Base-by-base conservation (phyloP, 768 basidiomycete species). In the Amanita jacksonii region DNA sequence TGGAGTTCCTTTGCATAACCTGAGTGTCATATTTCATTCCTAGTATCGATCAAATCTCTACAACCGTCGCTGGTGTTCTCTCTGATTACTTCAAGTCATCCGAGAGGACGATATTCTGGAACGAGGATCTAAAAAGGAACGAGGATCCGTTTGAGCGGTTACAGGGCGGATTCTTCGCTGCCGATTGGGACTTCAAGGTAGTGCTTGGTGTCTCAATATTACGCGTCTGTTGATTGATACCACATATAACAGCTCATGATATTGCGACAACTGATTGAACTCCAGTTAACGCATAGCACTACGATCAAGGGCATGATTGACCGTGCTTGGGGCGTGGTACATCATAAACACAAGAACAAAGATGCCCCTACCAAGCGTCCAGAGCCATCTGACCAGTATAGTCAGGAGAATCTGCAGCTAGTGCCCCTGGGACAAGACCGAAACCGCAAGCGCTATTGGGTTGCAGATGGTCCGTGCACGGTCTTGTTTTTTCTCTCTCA, bases 181-280 rank as follows among this genome's bases (percentile, higher is more conserved):
- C 83, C n/a, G 68, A 74, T 53, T 91, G 88, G 88, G 75, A 77
- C 60, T 69, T 83, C 60, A 91, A 89, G 66, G 88, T 87, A 57
- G 51, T 15, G 79, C 67, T 36, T 41, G 43, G 46, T 52, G 49
- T 43, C 57, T 42, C 52, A 53, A 50, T 52, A 54, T 52, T 27
- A 40, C 39, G 38, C 49, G 35, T 27, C 27, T 22, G 39, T 41
- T 22, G 28, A 40, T 43, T 52, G 22, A 51, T 44, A 28, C 24
- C 37, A 20, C 40, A 38, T 32, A 43, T 46, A 58, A 40, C 47
- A 92, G 89, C 77, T 92, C 62, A 80, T 77, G 64, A 74, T 91
- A 47, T 67, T 92, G 48, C 81, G 89, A 24, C 78, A 88, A 54
- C 74, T 92, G 18, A 85, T 91, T 50, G 89, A 92, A 60, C 66